Evolutionary conservation across 2,329 filamentous ascomycete species (phyloP).

Genomic region (Fusarium xyrophilum): DNA sequence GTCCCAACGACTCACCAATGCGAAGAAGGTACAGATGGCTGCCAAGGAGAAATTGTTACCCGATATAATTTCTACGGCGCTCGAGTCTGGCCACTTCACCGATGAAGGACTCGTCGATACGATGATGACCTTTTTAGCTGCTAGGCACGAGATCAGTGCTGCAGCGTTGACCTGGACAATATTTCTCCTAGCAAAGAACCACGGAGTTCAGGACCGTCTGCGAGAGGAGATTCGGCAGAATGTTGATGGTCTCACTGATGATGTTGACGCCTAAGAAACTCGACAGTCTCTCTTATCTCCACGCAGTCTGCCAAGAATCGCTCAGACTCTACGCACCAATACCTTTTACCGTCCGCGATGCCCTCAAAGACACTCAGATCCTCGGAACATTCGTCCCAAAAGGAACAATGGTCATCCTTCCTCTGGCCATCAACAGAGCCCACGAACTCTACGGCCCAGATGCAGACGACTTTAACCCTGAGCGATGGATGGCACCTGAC

Average conservation of each 20-base stretch:
- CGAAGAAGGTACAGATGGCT: conserved; percentile 36
- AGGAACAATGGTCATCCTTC: conserved; percentile 46
- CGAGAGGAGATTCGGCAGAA: conserved; percentile 49
- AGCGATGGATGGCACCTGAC: conserved; percentile 45
- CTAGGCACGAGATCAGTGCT: conserved; percentile 55
- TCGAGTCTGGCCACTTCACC: conserved; percentile 41
- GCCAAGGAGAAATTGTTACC: conserved; percentile 40
- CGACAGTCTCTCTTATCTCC: conserved; percentile 50
- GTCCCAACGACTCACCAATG: conserved; percentile 45
- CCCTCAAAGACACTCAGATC: conserved; percentile 44
- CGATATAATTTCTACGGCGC: conserved; percentile 50
- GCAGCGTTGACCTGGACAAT: conserved; percentile 51
- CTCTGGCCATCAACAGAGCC: conserved; percentile 44
- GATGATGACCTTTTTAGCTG: conserved; percentile 24
- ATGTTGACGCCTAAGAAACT: conserved; percentile 36
- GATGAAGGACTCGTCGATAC: conserved; percentile 23
- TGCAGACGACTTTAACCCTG: conserved; percentile 47
- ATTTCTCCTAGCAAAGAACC: conserved; percentile 48
- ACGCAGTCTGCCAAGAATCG: conserved; percentile 53
- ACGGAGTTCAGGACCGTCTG: conserved; percentile 48
- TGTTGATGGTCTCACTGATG: conserved; percentile 45
- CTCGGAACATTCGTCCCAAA: conserved; percentile 46
- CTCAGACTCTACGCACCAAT: conserved; percentile 51
- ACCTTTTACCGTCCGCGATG: conserved; percentile 44
- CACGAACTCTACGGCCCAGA: conserved; percentile 47